Evolutionary conservation across 257 asterid genomes (phyloP).

Genomic region (Ilex asprella): DNA sequence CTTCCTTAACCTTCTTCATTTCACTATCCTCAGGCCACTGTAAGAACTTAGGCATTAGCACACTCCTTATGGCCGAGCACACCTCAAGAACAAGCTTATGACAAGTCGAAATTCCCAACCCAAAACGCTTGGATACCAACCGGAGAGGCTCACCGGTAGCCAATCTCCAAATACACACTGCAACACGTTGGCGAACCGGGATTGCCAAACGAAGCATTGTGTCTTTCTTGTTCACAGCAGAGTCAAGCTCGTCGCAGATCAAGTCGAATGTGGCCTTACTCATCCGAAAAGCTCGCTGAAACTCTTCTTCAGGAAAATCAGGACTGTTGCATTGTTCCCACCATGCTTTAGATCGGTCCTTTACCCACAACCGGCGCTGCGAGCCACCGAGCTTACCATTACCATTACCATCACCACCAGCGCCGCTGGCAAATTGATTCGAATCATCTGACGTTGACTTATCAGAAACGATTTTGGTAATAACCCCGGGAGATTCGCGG

Average conservation of each 20-base stretch:
- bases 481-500: slow-evolving; percentile 19
- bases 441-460: not conserved
- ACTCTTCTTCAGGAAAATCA: slow-evolving; percentile 67
- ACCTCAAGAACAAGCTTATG: slow-evolving; percentile 85
- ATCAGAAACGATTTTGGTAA: not conserved
- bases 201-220: slow-evolving; percentile 85
- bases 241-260: slow-evolving; percentile 61
- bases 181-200: slow-evolving; percentile 86
- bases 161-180: slow-evolving; percentile 77
- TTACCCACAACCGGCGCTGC: slow-evolving; percentile 74
- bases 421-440: not conserved
- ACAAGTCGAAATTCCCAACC: slow-evolving; percentile 86
- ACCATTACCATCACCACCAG: not conserved
- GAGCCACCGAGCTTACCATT: not conserved
- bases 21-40: slow-evolving; percentile 63
- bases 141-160: slow-evolving; percentile 95
- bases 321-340: slow-evolving; percentile 68
- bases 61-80: slow-evolving; percentile 54
- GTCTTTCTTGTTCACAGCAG: slow-evolving; percentile 61
- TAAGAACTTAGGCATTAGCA: slow-evolving; percentile 61
- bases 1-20: slow-evolving; percentile 24
- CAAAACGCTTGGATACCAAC: slow-evolving; percentile 72
- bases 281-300: slow-evolving; percentile 60
- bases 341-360: slow-evolving; percentile 74
- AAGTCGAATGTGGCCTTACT: slow-evolving; percentile 58